Evolutionary conservation across 441 rosid species (phyloP), one percentile per base, ranked within the genome.

Genomic region (Lepidium campestre): DNA sequence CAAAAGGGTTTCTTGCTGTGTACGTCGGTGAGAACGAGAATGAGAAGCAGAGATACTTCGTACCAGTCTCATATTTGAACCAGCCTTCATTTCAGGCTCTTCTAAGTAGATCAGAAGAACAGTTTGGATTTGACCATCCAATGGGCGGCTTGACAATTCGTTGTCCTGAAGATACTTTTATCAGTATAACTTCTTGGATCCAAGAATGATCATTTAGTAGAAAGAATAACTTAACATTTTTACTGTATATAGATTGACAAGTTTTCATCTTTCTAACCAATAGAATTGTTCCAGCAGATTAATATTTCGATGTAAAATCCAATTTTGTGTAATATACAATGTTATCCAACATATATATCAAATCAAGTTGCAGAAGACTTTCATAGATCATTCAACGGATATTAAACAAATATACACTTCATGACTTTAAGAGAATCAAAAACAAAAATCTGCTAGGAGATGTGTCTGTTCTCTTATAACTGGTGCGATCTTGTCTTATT

Each of bases 131-230:
- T 45, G 54, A 71, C 65, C 83, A 85, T 79, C 86, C 85, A 2
- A 81, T 70, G 87, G 91, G 86, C 0, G 84, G 80, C 25, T 76
- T 84, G 12, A 82, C 84, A 12, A 77, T 82, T 65, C 87, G 83
- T 7, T 84, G 83, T 68, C 60, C 54, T 14, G 80, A 80, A 83
- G 80, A 82, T 2, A 42, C 70, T 36, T 87, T 82, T 59, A 12
- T 74, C 44, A 60, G 63, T 17, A 70, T 79, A 67, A 76, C 77
- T 27, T 80, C 82, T 45, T 15, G 4, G 50, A 5, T 68, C 15
- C 57, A 74, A 47, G 22, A 40, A 47, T 57, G 41, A 67, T 15
- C 32, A 19, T 2, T 14, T 40, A 40, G 3, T 27, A n/a, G 1
- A 9, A 18, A 60, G 29, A 18, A 11, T 13, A 23, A 18, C 18